Evolutionary conservation across 2,329 filamentous ascomycete species (phyloP).

Genomic region (Fusarium heterosporum): DNA sequence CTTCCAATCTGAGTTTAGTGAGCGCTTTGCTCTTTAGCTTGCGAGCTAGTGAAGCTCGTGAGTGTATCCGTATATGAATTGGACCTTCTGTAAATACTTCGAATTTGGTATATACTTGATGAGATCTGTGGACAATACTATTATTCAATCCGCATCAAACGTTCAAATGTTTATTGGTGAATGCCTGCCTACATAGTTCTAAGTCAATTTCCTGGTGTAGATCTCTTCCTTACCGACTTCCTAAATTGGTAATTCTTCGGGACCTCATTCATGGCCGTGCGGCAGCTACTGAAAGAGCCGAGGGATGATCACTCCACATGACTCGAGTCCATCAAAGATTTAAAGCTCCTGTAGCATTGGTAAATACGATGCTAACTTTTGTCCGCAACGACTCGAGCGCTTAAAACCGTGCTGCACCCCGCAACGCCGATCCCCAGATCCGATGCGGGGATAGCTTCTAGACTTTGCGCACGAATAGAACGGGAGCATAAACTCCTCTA

Average conservation of each 20-base stretch:
- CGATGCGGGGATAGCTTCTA: conserved; percentile 4
- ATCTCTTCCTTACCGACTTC: background rate
- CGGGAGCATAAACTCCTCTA: background rate
- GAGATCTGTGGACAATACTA: background rate
- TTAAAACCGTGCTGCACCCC: conserved; percentile 9
- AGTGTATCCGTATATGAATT: conserved; percentile 13
- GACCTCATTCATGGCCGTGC: too few species aligned
- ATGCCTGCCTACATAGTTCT: too few species aligned
- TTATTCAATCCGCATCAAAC: background rate
- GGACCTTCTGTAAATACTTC: conserved; percentile 14
- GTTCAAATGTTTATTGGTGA: too few species aligned
- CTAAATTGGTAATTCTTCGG: background rate
- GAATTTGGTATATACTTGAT: background rate
- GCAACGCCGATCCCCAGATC: conserved; percentile 23
- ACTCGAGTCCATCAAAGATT: background rate
- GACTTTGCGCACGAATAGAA: conserved; percentile 30
- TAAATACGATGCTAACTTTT: background rate
- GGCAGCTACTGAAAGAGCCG: background rate
- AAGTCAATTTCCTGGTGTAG: too few species aligned
- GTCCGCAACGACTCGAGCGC: conserved; percentile 24
- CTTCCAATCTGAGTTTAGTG: background rate
- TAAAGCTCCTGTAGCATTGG: conserved; percentile 3
- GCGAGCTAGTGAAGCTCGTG: background rate
- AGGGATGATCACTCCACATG: background rate
- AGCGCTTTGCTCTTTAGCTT: background rate